Evolutionary conservation across 306 rosid species (phyloP), one percentile per base, ranked within the genome.

Genomic region (Cyamopsis tetragonoloba): DNA sequence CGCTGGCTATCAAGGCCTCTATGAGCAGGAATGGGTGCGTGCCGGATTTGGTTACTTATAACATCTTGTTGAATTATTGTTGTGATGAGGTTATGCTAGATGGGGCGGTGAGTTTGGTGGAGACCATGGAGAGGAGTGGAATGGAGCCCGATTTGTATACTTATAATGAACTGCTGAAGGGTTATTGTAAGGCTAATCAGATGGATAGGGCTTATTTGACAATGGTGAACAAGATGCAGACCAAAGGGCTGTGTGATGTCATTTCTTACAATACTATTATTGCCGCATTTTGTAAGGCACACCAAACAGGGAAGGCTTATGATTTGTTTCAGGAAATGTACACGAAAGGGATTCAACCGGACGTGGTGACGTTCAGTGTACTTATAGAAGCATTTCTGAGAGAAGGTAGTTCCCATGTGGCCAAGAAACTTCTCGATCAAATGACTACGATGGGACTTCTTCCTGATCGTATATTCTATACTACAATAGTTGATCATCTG

Each of bases 41-140:
- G 41, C 95, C 97, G 0, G 98, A 93, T 80, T 84, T 89, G 80
- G 85, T 89, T 55, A 89, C 98, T 7, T 84, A 93, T 66, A 93
- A 93, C 65, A 81, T 84, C 68, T 70, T 93, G 73, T 78, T 89
- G 87, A 83, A 89, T 75, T 89, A 87, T 68, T 81, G 88, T 71
- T 89, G 98, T 79, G 74, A 93, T 69, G 82, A 71, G 82, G 85
- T 77, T 66, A 77, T 83, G 91, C 50, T 86, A 56, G 91, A 84
- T 24, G 84, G 80, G 69, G 97, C 86, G 0, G 82, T 69, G 77
- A 77, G 59, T 68, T 81, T 85, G 87, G 82, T 93, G 80, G 74
- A 72, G 68, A 82, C 56, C 12, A 86, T 89, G 90, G 89, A 85
- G 86, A 84, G 72, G 77, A 73, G 74, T 22, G 93, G 93, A 23